A percentile compares a stretch with the other conserved stretches of the same genome.
phyloP scores from a whole-genome alignment of 179 eudicot species.

The Beta corolliflora region DNA sequence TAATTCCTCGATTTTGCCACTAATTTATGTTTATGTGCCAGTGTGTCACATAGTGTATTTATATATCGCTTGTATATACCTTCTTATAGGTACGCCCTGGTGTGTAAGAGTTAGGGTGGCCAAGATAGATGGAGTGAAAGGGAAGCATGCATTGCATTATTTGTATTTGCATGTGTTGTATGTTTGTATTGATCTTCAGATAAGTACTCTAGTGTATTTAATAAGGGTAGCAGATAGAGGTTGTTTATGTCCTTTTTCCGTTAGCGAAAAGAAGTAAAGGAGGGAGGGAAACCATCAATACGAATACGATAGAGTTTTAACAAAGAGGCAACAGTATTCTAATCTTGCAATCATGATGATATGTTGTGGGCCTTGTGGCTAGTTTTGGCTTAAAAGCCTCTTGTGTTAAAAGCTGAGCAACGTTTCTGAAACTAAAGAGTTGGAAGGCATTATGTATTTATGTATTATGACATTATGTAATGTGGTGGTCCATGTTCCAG shows the following conservation, averaged over 20 bases:
- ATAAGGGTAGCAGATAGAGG: neutral
- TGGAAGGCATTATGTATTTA: slow-evolving; percentile 1
- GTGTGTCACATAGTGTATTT: too few relatives aligned
- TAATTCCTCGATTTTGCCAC: too few relatives aligned
- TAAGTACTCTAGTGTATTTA: too few relatives aligned
- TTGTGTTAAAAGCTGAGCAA: neutral
- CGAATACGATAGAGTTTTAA: neutral
- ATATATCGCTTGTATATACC: too few relatives aligned
- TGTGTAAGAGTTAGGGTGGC: neutral
- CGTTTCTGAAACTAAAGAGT: neutral
- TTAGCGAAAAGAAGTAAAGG: neutral
- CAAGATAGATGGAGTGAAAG: neutral
- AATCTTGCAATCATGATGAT: neutral
- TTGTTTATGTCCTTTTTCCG: neutral
- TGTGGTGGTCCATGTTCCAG: slow-evolving; percentile 10
- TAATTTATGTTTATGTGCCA: too few relatives aligned
- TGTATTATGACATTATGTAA: neutral
- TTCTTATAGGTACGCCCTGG: too few relatives aligned
- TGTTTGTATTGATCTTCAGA: too few relatives aligned
- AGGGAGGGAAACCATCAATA: neutral
- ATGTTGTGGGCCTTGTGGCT: neutral
- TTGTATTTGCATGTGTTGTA: too few relatives aligned
- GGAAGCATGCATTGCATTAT: neutral
- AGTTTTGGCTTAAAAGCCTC: neutral
- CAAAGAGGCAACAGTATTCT: neutral